Evolutionary conservation across 768 basidiomycete species (phyloP).

Genomic region (Clathrus columnatus): DNA sequence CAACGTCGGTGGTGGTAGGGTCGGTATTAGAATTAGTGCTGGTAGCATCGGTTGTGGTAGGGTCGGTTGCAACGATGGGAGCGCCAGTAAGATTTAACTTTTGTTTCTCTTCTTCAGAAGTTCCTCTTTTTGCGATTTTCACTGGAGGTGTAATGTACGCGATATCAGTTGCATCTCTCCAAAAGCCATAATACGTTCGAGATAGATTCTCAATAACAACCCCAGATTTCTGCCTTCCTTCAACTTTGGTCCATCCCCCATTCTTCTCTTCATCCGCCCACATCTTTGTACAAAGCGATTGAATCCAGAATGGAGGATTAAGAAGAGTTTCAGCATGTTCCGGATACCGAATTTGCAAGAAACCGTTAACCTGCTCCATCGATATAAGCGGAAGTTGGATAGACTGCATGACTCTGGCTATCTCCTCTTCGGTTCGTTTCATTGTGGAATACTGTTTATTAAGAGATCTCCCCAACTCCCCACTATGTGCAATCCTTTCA

Average conservation of each 20-base stretch:
- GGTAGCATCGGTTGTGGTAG: background rate
- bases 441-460: constrained; percentile 28
- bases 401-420: constrained; percentile 42
- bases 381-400: no score
- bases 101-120: no score
- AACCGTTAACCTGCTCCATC: no score
- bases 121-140: no score
- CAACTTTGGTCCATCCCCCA: constrained; percentile 28
- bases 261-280: constrained; percentile 12
- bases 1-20: constrained; percentile 12
- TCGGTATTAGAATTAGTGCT: background rate
- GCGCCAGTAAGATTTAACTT: no score
- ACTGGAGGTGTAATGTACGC: constrained; percentile 29
- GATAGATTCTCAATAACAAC: constrained; percentile 15
- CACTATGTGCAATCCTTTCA: constrained; percentile 36
- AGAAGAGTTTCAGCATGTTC: constrained; percentile 37
- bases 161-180: constrained; percentile 40
- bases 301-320: constrained; percentile 42
- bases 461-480: constrained; percentile 31
- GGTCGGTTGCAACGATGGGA: no score
- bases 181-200: constrained; percentile 39
- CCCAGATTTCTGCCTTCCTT: constrained; percentile 21
- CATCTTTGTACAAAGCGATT: constrained; percentile 10
- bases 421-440: constrained; percentile 37
- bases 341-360: constrained; percentile 35